These are phyloP conservation scores for Coprinellus micaceus DNA, from an alignment of 768 basidiomycete species.

Conservation along the genomic window DNA sequence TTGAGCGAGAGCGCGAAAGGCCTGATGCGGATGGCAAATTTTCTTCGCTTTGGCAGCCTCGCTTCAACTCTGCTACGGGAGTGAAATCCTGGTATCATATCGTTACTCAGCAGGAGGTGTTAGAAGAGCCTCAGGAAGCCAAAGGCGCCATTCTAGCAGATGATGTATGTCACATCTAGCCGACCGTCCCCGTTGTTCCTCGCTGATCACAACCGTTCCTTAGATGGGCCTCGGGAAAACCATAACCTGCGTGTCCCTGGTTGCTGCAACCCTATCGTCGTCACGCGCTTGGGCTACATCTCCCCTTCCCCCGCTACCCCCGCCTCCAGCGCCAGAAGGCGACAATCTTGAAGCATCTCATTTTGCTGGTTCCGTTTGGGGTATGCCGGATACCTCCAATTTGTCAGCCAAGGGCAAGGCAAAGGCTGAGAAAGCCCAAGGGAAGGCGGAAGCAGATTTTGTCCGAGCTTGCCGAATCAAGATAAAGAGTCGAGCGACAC, in stretches of 20 bases:
- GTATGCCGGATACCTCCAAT: constrained; percentile 58
- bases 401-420: constrained; percentile 42
- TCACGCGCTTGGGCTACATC: constrained; percentile 63
- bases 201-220: constrained; percentile 9
- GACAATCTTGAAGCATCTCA: constrained; percentile 43
- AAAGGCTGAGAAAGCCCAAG: constrained; percentile 61
- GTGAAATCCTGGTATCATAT: constrained; percentile 67
- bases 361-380: constrained; percentile 80
- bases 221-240: constrained; percentile 99
- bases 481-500: constrained; percentile 78
- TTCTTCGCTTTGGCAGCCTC: constrained; percentile 69
- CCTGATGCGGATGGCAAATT: constrained; percentile 53
- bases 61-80: constrained; percentile 45
- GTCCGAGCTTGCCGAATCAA: constrained; percentile 74
- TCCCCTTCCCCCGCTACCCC: constrained; percentile 44
- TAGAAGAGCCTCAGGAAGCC: constrained; percentile 61
- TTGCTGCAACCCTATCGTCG: constrained; percentile 76
- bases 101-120: constrained; percentile 77
- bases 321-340: constrained; percentile 30
- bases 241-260: constrained; percentile 89
- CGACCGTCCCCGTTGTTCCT: constrained; percentile 7
- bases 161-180: constrained; percentile 65
- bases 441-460: constrained; percentile 70
- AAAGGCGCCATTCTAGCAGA: constrained; percentile 94
- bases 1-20: constrained; percentile 80